Base-by-base conservation (phyloP, 768 basidiomycete genomes). In the Rhizopogon roseolus region DNA sequence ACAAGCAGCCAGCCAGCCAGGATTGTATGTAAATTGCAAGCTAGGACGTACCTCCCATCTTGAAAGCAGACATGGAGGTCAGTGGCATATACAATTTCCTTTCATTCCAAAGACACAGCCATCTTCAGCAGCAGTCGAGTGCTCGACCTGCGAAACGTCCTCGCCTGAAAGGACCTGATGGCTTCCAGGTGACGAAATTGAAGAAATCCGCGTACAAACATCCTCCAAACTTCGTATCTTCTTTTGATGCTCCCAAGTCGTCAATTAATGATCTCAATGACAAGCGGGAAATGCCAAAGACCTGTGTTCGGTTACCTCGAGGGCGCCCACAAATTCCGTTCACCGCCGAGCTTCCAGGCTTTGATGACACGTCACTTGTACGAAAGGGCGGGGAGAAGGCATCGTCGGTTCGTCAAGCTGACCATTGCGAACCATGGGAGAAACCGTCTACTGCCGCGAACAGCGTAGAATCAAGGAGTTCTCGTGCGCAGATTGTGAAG, bases 171-270 rank as follows among this genome's bases (percentile, higher is more conserved):
- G 67, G 65, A 5, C 68, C 66, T 0, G 67, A 70, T 10, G 67
- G 67, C 25, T 68, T 68, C 34, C 60, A 59, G 22, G 70, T 58
- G 45, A 29, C 63, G 9, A 60, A 55, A 38, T 42, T 58, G 1
- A 49, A 53, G 53, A 68, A 65, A 49, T 22, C 46, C 34, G 22
- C 32, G 8, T 48, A 37, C 46, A 48, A 36, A 25, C 19, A 32
- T 36, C 66, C 60, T 56, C 65, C 58, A 19, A 65, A 56, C 32
- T 68, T 70, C 16, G 55, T 67, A 25, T 68, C 68, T 3, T 49
- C 68, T 16, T 70, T 70, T 25, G 64, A 55, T 29, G 5, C 22
- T 22, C 42, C 54, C 11, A 34, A 25, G 14, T 14, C 41, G 36
- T 34, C 51, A 49, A 48, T 45, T n/a, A 34, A 45, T 5, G 14